Evolutionary conservation across 2,329 filamentous ascomycete species (phyloP), one percentile per base, ranked within the genome.

Genomic region (Botrytis fabae): DNA sequence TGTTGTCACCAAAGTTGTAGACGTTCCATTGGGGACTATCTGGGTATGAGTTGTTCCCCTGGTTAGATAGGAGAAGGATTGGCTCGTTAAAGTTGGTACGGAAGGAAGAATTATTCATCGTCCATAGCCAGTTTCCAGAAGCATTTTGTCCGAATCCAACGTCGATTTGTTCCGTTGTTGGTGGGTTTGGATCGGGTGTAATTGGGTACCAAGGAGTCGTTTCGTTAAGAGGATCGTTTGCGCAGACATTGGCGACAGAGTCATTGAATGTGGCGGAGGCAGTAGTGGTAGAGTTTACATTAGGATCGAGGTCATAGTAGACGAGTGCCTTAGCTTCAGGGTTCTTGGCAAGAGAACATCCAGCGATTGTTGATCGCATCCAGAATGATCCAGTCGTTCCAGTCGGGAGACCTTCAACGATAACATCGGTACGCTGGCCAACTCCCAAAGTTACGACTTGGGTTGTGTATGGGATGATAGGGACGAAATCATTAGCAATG

Each of bases 401-500:
- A 22, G 20, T 9, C 20, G 82, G 81, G 16, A 83, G 83, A 12
- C 80, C 82, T 66, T 85, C 78, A 73, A 89, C 85, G 10, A 87
- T 75, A 79, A 80, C 73, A 74, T 80, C 78, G 74, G 79, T 81
- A 73, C 83, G 80, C 77, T 90, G 88, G 71, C 73, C 73, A 65
- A 75, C 22, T 25, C 61, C 73, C 1, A 91, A 54, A 32, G 73
- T 75, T 20, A 75, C 63, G 10, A 73, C 72, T 18, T 87, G 83
- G 0, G 89, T 89, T 2, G 85, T 83, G 79, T 91, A 93, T 0
- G 91, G 90, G 71, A 87, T 78, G 18, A 91, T 83, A 1, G 88
- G 87, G 0, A 90, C 87, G 20, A 84, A 80, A 62, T 91, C 85
- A 78, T 93, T 93, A 81, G 91, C 90, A 66, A 93, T 84, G 9